phyloP scores from a whole-genome alignment of 2,329 filamentous ascomycete species.

The Blastomyces emzantsi region DNA sequence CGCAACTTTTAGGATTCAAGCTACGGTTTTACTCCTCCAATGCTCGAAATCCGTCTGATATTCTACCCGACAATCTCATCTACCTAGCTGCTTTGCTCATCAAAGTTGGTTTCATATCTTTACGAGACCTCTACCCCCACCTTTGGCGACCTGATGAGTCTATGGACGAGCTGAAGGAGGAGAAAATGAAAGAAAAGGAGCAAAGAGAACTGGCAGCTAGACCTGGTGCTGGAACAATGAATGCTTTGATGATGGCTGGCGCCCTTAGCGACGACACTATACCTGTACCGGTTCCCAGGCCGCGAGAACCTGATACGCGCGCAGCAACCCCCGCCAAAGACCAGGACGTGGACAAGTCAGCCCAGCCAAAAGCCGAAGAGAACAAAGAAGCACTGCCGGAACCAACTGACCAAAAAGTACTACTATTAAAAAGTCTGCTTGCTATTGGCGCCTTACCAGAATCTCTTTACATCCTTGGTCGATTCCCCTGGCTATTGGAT shows the following conservation, averaged over 20 bases:
- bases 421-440: conserved; percentile 73
- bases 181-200: conserved; percentile 64
- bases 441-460: conserved; percentile 90
- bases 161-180: conserved; percentile 66
- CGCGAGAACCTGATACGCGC: conserved; percentile 45
- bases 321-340: conserved; percentile 50
- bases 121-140: conserved; percentile 85
- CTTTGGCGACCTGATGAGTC: conserved; percentile 75
- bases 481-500: conserved; percentile 87
- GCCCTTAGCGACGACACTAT: conserved; percentile 74
- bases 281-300: conserved; percentile 40
- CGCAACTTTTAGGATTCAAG: conserved; percentile 94
- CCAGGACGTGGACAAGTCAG: conserved; percentile 39
- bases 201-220: conserved; percentile 65
- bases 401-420: conserved; percentile 78
- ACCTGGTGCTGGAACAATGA: conserved; percentile 61
- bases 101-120: conserved; percentile 93
- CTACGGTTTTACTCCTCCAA: conserved; percentile 86
- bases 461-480: conserved; percentile 81
- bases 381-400: conserved; percentile 51
- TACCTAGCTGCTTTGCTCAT: conserved; percentile 86
- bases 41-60: conserved; percentile 63
- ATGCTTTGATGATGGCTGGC: conserved; percentile 79
- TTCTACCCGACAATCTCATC: conserved; percentile 82
- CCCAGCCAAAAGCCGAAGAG: conserved; percentile 31